phyloP scores from a whole-genome alignment of 805 yeast species.

The Sporopachydermia lactativora region DNA sequence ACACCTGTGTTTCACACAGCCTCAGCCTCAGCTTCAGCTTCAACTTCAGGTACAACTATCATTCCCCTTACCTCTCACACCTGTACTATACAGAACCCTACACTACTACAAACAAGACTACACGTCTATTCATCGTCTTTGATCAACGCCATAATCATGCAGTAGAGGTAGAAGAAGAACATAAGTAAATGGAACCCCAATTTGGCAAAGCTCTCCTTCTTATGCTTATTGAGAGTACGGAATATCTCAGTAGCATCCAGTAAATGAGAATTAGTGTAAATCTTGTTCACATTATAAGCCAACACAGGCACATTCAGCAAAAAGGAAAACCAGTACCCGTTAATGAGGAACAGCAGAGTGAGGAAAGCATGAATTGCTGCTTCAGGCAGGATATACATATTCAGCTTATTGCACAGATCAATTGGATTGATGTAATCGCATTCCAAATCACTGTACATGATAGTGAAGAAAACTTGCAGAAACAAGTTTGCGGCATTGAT shows the following conservation, averaged over 20 bases:
- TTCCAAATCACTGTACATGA: slow-evolving; percentile 83
- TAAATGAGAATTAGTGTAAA: slow-evolving; percentile 65
- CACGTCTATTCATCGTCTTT: slow-evolving; percentile 36
- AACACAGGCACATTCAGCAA: slow-evolving; percentile 70
- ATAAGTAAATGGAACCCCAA: slow-evolving; percentile 80
- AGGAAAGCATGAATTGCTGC: slow-evolving; percentile 69
- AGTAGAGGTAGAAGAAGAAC: slow-evolving; percentile 92
- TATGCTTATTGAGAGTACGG: slow-evolving; percentile 84
- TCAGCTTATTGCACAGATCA: slow-evolving; percentile 86
- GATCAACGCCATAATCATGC: slow-evolving; percentile 90
- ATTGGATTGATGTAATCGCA: slow-evolving; percentile 96
- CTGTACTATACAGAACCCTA: no score
- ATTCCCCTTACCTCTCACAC: no score
- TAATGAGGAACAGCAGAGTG: slow-evolving; percentile 56
- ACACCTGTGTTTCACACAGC: no score
- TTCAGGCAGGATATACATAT: slow-evolving; percentile 82
- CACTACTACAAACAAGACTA: no score
- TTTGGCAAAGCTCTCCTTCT: slow-evolving; percentile 82
- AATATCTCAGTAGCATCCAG: slow-evolving; percentile 97
- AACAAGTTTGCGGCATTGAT: slow-evolving; percentile 81
- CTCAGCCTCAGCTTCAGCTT: no score
- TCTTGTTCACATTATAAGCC: slow-evolving; percentile 72
- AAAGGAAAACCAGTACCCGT: slow-evolving; percentile 88
- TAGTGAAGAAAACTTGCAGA: slow-evolving; percentile 87
- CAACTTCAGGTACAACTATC: no score